phyloP scores from a whole-genome alignment of 441 rosid species.

The Pelargonium australe region DNA sequence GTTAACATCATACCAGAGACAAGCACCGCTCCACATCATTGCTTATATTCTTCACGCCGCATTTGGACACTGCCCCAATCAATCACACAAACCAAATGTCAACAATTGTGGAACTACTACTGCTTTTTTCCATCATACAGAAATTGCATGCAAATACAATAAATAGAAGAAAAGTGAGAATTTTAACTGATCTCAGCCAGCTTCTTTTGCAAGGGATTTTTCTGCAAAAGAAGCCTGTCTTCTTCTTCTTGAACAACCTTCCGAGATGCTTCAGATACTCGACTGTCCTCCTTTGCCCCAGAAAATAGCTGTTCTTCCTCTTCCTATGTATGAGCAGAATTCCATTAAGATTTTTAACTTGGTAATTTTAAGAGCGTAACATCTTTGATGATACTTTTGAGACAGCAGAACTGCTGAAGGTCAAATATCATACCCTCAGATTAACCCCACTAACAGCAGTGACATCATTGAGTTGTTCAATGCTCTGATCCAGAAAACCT shows the following conservation, averaged over 20 bases:
- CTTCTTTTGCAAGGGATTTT: slow-evolving; percentile 73
- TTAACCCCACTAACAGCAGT: slow-evolving; percentile 99
- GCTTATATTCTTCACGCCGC: slow-evolving; percentile 67
- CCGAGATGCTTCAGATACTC: slow-evolving; percentile 91
- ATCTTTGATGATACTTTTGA: not conserved
- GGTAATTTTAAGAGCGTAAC: slow-evolving; percentile 7
- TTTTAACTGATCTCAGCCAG: slow-evolving; percentile 74
- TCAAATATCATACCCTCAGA: slow-evolving; percentile 57
- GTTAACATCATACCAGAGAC: slow-evolving; percentile 72
- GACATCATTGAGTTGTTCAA: slow-evolving; percentile 96
- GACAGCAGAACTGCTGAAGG: slow-evolving; percentile 8
- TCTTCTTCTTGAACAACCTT: slow-evolving; percentile 94
- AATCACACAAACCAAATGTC: slow-evolving; percentile 21
- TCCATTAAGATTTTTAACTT: slow-evolving; percentile 10
- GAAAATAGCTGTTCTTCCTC: slow-evolving; percentile 96
- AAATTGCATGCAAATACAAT: not conserved
- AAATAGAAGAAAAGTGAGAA: not conserved
- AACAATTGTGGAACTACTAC: slow-evolving; percentile 15
- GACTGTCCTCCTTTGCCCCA: slow-evolving; percentile 77
- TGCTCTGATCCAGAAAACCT: slow-evolving; percentile 75
- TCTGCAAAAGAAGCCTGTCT: slow-evolving; percentile 79
- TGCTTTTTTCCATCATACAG: slow-evolving; percentile 7
- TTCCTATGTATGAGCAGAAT: slow-evolving; percentile 42
- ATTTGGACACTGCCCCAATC: slow-evolving; percentile 55
- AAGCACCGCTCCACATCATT: slow-evolving; percentile 81